Base-by-base conservation (phyloP, 139 green algal genomes). In the Nannochloris sp. region DNA sequence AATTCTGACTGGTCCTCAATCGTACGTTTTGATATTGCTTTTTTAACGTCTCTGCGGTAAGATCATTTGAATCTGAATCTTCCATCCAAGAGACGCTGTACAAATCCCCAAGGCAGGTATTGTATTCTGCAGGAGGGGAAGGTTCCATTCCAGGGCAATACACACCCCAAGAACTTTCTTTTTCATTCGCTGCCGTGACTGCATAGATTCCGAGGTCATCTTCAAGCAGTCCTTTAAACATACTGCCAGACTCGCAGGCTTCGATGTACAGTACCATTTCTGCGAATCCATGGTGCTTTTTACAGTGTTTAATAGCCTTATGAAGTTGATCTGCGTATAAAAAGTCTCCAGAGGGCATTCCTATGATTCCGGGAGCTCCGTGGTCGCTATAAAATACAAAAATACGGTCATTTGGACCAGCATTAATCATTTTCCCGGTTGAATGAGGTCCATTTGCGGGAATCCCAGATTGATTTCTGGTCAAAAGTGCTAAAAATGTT, bases 41-140 rank as follows among this genome's bases (percentile, higher is more conserved):
- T 76, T 85, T 61, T 39, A 97, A 74, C 8, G 87, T 95, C 76
- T 97, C 90, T 4, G 68, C 33, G 0, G 60, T 68, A 23, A 92
- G 69, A 71, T 96, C 80, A 14, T 64, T 60, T 0, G 53, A 27
- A 24, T 98, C 90, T 13, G 71, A 72, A 68, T 98, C 83, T 75
- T 98, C 93, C 81, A 98, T 88, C 88, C 87, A 98, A 4, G 87
- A 74, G 31, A 98, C 87, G 25, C 62, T 85, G 81, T 90, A 98
- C 9, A 98, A 83, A 72, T 98, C 93, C 6, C 93, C 93, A 42
- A 98, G 82, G 76, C 93, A 98, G 19, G 89, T 95, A 59, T 66
- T 79, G 53, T 90, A 87, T 74, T 85, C 71, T 54, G 57, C 8
- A 48, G 83, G 71, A 29, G 74, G 33, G 32, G 64, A 55, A 31